phyloP scores from a whole-genome alignment of 495 filamentous ascomycete genomes.

The Neurospora sp. region DNA sequence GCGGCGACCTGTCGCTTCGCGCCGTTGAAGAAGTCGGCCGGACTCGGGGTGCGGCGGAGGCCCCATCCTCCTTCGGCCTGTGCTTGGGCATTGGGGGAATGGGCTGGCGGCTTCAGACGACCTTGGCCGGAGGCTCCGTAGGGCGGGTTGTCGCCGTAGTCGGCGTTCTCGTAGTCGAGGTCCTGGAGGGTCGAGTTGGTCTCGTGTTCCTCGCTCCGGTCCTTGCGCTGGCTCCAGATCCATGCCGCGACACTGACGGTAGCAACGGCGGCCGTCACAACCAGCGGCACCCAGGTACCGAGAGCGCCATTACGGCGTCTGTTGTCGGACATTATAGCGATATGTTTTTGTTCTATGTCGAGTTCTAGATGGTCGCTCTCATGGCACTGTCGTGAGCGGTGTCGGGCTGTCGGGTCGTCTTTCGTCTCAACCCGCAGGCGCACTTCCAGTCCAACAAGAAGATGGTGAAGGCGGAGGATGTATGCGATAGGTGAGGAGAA shows the following conservation, averaged over 20 bases:
- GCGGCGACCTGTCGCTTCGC: slow-evolving; percentile 67
- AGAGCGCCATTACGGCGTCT: neutral
- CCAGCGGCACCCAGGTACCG: slow-evolving; percentile 62
- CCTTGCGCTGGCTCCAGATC: slow-evolving; percentile 81
- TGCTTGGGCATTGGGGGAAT: slow-evolving; percentile 27
- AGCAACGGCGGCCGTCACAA: slow-evolving; percentile 73
- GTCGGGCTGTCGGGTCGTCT: neutral
- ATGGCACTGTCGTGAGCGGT: neutral
- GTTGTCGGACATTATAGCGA: neutral
- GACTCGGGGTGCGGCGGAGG: slow-evolving; percentile 75
- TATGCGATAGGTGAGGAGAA: neutral
- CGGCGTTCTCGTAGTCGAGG: slow-evolving; percentile 41
- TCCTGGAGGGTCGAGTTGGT: slow-evolving; percentile 26
- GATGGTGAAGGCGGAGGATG: neutral
- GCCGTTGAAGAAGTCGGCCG: slow-evolving; percentile 75
- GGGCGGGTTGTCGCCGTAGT: slow-evolving; percentile 42
- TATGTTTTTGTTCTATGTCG: neutral
- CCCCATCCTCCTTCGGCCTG: slow-evolving; percentile 51
- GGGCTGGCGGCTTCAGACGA: slow-evolving; percentile 30
- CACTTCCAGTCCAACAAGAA: neutral
- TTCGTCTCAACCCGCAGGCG: neutral
- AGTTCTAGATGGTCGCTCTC: neutral
- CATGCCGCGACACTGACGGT: slow-evolving; percentile 77
- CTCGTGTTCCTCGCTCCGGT: slow-evolving; percentile 27
- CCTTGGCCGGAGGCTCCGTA: slow-evolving; percentile 39